Percentiles rank a stretch among this genome's conserved stretches.
These are phyloP conservation scores for Microdochium nivale DNA, from an alignment of 2,329 filamentous ascomycete genomes.

Conservation along the genomic window DNA sequence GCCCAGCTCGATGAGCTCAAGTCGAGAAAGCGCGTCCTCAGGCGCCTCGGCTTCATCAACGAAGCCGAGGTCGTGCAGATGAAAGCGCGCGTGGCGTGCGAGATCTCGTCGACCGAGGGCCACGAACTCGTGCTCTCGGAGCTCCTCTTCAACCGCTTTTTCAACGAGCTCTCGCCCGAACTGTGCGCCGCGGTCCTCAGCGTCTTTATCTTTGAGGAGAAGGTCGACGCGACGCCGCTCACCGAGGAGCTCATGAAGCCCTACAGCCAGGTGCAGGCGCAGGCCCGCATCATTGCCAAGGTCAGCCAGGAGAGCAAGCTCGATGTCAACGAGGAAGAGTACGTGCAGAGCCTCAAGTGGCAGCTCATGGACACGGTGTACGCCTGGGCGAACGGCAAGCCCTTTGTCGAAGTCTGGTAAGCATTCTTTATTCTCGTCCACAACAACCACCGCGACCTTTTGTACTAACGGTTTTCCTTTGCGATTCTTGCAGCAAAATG, in stretches of 20 bases:
- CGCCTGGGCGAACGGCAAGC: conserved; percentile 81
- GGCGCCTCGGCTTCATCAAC: conserved; percentile 91
- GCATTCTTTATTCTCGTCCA: conserved; percentile 20
- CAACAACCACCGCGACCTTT: background rate
- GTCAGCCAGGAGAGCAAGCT: conserved; percentile 93
- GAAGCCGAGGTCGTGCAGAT: conserved; percentile 92
- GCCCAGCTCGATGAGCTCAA: conserved; percentile 95
- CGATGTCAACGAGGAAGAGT: conserved; percentile 89
- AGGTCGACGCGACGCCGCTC: conserved; percentile 68
- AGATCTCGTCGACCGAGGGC: conserved; percentile 84
- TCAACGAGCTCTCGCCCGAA: conserved; percentile 89
- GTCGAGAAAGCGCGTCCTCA: conserved; percentile 87
- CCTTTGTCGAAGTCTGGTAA: conserved; percentile 92
- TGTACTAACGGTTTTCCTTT: conserved; percentile 11
- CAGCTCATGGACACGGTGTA: conserved; percentile 96
- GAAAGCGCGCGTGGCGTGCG: conserved; percentile 94
- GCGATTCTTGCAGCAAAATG: conserved; percentile 77
- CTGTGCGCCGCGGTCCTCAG: conserved; percentile 79
- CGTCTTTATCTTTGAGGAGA: conserved; percentile 97
- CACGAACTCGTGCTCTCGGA: conserved; percentile 92
- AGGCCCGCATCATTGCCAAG: conserved; percentile 84
- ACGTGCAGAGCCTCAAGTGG: conserved; percentile 81
- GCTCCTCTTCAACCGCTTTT: conserved; percentile 92
- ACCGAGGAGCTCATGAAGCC: conserved; percentile 82
- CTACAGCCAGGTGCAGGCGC: conserved; percentile 75